A percentile compares a stretch with the other conserved stretches of the same genome.
Evolutionary conservation across 2,329 filamentous ascomycete species (phyloP).

Genomic region (Botrytis deweyae): DNA sequence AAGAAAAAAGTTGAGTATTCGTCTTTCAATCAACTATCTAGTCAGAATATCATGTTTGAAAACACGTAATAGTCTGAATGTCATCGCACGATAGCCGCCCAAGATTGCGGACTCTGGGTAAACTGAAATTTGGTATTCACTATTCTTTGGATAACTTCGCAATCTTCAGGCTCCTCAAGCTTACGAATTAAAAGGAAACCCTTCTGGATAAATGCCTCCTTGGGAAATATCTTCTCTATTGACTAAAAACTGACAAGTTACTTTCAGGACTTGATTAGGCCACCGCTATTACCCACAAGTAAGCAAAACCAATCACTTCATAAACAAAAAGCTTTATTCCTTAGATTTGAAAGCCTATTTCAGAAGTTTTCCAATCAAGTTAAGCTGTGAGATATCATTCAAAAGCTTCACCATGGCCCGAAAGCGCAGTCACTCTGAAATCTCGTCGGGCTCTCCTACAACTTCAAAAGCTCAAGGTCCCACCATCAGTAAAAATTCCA

Average conservation of each 20-base stretch:
- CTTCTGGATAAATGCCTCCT: neutral
- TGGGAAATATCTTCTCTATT: neutral
- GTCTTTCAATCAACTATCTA: too few species aligned
- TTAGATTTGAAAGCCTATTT: accelerated
- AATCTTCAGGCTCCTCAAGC: neutral
- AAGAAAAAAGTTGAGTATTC: too few species aligned
- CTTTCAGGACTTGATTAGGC: neutral
- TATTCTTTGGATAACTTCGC: too few species aligned
- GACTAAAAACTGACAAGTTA: neutral
- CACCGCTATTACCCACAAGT: neutral
- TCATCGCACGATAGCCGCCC: too few species aligned
- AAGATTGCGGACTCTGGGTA: too few species aligned
- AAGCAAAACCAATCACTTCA: neutral
- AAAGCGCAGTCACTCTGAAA: neutral
- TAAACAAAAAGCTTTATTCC: accelerated
- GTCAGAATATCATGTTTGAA: too few species aligned
- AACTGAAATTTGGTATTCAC: too few species aligned
- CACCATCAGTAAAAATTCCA: neutral
- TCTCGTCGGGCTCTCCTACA: neutral
- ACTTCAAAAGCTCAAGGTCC: neutral
- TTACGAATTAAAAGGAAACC: accelerated
- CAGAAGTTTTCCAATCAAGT: neutral
- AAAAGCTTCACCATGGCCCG: neutral
- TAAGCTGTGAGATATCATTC: accelerated
- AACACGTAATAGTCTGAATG: too few species aligned